Conservation (phyloP, 768 basidiomycete genomes). For the Neoboletus subvelutipes region DNA sequence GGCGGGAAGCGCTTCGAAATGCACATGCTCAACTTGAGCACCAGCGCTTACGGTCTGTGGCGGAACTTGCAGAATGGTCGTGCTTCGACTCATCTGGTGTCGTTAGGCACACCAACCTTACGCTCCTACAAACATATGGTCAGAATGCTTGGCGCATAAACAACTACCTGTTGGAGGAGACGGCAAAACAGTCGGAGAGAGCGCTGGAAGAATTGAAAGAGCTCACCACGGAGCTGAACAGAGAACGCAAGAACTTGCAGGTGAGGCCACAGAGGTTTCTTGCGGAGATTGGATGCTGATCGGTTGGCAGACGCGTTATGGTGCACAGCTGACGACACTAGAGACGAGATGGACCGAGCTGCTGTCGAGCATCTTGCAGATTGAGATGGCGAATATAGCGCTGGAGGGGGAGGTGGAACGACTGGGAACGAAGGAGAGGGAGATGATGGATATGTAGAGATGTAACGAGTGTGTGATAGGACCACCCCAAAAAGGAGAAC, state of each 20-base stretch:
- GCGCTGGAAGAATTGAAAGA: constrained; percentile 77
- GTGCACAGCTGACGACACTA: constrained; percentile 74
- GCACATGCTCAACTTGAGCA: constrained; percentile 84
- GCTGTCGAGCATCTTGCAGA: constrained; percentile 85
- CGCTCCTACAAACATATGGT: constrained; percentile 82
- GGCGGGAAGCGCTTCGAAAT: constrained; percentile 72
- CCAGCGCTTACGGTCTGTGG: constrained; percentile 68
- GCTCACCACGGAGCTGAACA: constrained; percentile 80
- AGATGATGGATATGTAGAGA: constrained; percentile 45
- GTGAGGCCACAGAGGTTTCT: constrained; percentile 34
- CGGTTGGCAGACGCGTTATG: constrained; percentile 61
- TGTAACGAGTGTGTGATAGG: neutral
- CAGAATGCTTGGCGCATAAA: constrained; percentile 90
- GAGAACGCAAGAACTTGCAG: constrained; percentile 85
- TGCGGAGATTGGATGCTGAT: neutral
- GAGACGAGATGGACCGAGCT: constrained; percentile 93
- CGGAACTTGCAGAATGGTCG: neutral
- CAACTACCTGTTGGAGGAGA: constrained; percentile 83
- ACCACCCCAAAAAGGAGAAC: constrained; percentile 28
- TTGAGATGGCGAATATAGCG: constrained; percentile 93
- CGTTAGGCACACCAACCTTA: constrained; percentile 76
- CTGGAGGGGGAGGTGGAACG: constrained; percentile 77
- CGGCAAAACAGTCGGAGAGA: constrained; percentile 68
- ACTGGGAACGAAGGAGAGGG: constrained; percentile 57
- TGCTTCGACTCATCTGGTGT: constrained; percentile 5